Evolutionary conservation across 2,329 filamentous ascomycete species (phyloP), one percentile per base, ranked within the genome.

Genomic region (Canariomyces notabilis): DNA sequence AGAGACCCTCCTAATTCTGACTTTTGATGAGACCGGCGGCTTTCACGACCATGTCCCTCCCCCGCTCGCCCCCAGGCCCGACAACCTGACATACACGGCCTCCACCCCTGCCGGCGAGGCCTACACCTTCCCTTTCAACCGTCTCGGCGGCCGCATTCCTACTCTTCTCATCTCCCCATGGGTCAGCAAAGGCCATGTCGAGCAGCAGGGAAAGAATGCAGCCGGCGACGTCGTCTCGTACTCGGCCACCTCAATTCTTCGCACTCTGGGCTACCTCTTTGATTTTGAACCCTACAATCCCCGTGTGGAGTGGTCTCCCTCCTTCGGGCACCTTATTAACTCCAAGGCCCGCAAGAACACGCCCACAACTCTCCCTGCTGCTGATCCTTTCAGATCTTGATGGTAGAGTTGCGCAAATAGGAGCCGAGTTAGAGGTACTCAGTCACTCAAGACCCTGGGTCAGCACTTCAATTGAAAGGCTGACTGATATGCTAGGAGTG

Each of bases 1-100:
- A 6, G 58, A 70, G 29, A 73, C 70, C 0, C 63, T 73, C 11
- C 71, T 73, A 48, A 67, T 74, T 49, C 51, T 73, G 23, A 73
- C 69, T 5, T 73, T 70, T 44, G 71, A 73, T 54, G 71, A 73
- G 55, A 64, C 70, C 41, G 70, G 71, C 23, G 71, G 71, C 8
- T 73, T 74, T 48, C 66, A 66, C 19, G 71, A 73, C 56, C 71
- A 74, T 48, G 70, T 72, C 14, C 52, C 67, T 0, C 68, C 71
- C 2, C 69, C 69, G 0, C 58, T 64, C 4, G 59, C 69, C 1
- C 70, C 70, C 0, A 49, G 63, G 1, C 67, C 67, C 1, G 68
- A 70, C 47, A 52, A 59, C 34, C 52, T 65, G 9, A 60, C 62
- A 12, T 66, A 61, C 51, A 69, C 67, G 4, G 63, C 64, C 44